Conservation (phyloP, 306 rosid genomes). For the Pterocarpus santalinus region DNA sequence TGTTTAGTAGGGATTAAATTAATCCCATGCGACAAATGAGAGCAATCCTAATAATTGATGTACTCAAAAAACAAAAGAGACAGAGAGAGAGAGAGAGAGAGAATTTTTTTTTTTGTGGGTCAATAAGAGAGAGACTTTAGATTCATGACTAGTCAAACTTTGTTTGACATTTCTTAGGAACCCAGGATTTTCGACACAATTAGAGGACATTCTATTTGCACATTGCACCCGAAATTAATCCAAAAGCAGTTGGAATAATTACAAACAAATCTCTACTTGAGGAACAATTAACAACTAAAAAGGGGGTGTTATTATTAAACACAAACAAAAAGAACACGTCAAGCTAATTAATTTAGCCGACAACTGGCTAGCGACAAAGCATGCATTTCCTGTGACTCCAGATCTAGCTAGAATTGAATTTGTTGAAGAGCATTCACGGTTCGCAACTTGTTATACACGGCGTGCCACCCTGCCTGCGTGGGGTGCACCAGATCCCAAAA, state of each 20-base stretch:
- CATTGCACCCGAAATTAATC: not conserved
- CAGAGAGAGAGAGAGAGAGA: no score
- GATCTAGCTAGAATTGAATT: slow-evolving; percentile 26
- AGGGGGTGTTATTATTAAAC: not conserved
- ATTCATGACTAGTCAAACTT: no score
- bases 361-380: not conserved
- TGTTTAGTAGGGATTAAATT: no score
- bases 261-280: not conserved
- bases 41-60: no score
- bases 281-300: slow-evolving; percentile 1
- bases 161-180: no score
- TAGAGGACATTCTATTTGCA: not conserved
- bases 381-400: not conserved
- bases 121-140: no score
- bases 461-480: slow-evolving; percentile 83
- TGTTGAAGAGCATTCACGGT: slow-evolving; percentile 45
- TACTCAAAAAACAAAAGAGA: no score
- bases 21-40: no score
- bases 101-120: no score
- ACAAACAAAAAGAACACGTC: not conserved
- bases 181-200: no score
- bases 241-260: not conserved
- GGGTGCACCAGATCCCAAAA: slow-evolving; percentile 93
- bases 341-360: not conserved
- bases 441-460: slow-evolving; percentile 59